Base-by-base conservation (phyloP, 2,329 filamentous ascomycete species). In the Plenodomus lindquistii region DNA sequence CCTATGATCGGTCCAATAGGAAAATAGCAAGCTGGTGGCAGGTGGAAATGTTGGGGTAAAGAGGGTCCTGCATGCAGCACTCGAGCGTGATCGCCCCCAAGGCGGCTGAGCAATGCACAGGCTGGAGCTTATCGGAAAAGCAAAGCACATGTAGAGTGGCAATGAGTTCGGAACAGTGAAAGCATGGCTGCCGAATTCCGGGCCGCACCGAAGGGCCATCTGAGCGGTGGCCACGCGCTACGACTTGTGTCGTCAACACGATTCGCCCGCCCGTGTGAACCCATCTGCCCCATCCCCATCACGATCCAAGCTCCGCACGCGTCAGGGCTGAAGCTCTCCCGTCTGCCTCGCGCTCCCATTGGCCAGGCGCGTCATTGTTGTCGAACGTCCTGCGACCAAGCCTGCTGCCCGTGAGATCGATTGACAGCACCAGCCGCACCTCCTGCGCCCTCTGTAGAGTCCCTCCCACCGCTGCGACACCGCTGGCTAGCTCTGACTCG, bases 1-100 rank as follows among this genome's bases (percentile, higher is more conserved):
- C 19, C 24, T 24, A 40, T 24, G 42, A 45, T 36, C 35, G 56
- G 48, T 44, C 57, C 59, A 62, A 62, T 65, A 60, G 62, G 60
- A 61, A 65, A 63, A 64, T 49, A 43, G 52, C 47, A 44, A 46
- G 47, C 5, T 24, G 22, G 10, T 24, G 22, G 22, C 22, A 24
- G 22, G 22, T 24, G 5, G 22, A 10, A 10, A 24, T 24, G 22
- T 10, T 24, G 22, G 22, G 22, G 10, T 24, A 31, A 31, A 15
- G 27, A 7, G 11, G 27, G 27, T 31, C 27, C 27, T 24, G 22
- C 22, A 24, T 24, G 22, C 22, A 24, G 63, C 63, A 63, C 60
- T 53, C 61, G 60, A 62, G 43, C 51, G 60, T 54, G 56, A 57
- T 59, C 57, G 50, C 57, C 49, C 34, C 22, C 22, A 24, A 24